Conservation (phyloP, 2,329 filamentous ascomycete genomes). For the Verticillium nonalfalfae region DNA sequence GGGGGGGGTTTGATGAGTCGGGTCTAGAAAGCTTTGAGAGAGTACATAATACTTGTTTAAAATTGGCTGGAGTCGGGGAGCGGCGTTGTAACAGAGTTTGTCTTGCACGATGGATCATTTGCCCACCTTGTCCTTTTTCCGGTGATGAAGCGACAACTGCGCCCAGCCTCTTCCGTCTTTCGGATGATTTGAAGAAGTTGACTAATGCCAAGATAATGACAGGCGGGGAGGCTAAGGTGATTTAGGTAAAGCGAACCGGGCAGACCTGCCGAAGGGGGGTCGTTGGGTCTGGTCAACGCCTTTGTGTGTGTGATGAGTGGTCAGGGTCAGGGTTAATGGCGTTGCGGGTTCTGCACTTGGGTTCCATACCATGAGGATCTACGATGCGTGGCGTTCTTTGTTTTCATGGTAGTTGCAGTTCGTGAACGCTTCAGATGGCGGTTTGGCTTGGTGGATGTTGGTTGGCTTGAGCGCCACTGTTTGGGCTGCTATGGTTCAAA, state of each 20-base stretch:
- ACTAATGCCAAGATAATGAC: not conserved
- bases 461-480: too few species aligned
- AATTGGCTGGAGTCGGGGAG: not conserved
- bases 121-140: not conserved
- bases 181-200: not conserved
- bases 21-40: not conserved
- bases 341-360: too few species aligned
- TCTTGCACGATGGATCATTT: not conserved
- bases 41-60: not conserved
- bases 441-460: too few species aligned
- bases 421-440: too few species aligned
- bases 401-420: too few species aligned
- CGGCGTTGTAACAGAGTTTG: not conserved
- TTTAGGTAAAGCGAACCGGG: not conserved
- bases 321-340: too few species aligned
- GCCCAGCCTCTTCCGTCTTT: not conserved
- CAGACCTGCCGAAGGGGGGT: not conserved
- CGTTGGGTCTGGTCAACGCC: too few species aligned
- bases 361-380: too few species aligned
- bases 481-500: too few species aligned
- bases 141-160: not conserved
- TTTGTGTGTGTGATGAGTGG: not conserved
- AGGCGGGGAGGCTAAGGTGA: not conserved
- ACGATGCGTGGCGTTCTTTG: too few species aligned
- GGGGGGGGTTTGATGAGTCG: not conserved